Conservation (phyloP, 2,329 filamentous ascomycete genomes). For the Colletotrichum sidae region DNA sequence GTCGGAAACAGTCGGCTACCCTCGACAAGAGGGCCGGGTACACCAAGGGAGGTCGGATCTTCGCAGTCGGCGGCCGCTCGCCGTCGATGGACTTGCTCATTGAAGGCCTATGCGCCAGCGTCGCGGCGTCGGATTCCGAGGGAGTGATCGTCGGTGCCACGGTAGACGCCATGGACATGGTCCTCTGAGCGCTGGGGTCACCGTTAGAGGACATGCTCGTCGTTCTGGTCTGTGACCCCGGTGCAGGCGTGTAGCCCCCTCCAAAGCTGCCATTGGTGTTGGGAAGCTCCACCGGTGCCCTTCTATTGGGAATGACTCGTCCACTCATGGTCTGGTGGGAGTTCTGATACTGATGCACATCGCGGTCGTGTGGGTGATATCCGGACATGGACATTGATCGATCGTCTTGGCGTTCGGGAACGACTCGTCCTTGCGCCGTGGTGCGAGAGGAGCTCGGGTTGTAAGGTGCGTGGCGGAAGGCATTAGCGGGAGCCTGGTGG, state of each 20-base stretch:
- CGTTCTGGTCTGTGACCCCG: conserved; percentile 68
- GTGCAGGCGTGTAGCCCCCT: conserved; percentile 56
- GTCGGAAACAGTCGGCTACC: conserved; percentile 91
- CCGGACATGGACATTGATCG: conserved; percentile 96
- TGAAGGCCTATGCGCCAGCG: conserved; percentile 66
- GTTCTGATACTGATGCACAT: conserved; percentile 47
- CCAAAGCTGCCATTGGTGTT: conserved; percentile 51
- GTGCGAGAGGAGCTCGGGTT: conserved; percentile 77
- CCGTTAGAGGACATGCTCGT: conserved; percentile 70
- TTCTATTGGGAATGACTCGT: conserved; percentile 83
- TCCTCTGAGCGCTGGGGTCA: conserved; percentile 64
- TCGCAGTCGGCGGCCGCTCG: conserved; percentile 69
- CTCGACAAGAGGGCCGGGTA: conserved; percentile 95
- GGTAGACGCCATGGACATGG: conserved; percentile 95
- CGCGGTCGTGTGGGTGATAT: conserved; percentile 75
- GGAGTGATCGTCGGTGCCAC: conserved; percentile 77
- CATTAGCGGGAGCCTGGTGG: conserved; percentile 75
- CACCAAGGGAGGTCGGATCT: conserved; percentile 82
- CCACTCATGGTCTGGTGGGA: conserved; percentile 95
- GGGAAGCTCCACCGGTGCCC: conserved; percentile 56
- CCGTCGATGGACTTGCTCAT: conserved; percentile 66
- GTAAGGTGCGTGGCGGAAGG: conserved; percentile 83
- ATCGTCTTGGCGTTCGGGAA: conserved; percentile 92
- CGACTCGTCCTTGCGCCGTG: conserved; percentile 89
- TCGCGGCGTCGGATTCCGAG: conserved; percentile 63